phyloP scores from a whole-genome alignment of 768 basidiomycete species.

The Boletellus ananas region DNA sequence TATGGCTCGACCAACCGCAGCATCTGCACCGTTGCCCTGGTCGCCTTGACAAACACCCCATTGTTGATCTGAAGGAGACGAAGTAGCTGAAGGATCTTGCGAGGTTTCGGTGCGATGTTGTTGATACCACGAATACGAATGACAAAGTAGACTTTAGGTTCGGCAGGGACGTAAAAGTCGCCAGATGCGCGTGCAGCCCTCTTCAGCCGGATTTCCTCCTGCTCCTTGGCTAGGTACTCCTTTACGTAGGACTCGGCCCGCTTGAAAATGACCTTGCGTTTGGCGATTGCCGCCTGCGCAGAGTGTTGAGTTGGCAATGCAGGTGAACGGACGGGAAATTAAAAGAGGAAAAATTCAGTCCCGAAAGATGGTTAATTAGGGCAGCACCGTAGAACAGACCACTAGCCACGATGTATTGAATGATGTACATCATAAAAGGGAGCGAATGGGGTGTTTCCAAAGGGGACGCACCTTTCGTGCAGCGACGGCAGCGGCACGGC shows the following conservation, averaged over 20 bases:
- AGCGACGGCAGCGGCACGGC: conserved; percentile 73
- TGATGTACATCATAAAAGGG: conserved; percentile 72
- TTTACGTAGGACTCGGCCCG: conserved; percentile 97
- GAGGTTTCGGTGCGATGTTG: conserved; percentile 98
- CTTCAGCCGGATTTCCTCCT: conserved; percentile 94
- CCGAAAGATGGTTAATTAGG: conserved; percentile 84
- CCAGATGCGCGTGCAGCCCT: conserved; percentile 87
- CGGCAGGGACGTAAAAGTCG: conserved; percentile 96
- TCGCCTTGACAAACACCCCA: conserved; percentile 97
- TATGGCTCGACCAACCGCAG: conserved; percentile 96
- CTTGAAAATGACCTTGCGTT: conserved; percentile 98
- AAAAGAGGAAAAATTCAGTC: conserved; percentile 43
- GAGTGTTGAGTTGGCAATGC: conserved; percentile 12
- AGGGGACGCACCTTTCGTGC: conserved; percentile 77
- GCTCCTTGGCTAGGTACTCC: conserved; percentile 90
- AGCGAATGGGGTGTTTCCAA: conserved; percentile 15
- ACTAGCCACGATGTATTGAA: conserved; percentile 75
- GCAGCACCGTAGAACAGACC: conserved; percentile 59
- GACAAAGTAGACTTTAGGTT: conserved; percentile 97
- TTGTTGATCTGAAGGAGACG: conserved; percentile 99
- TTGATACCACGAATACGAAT: conserved; percentile 99
- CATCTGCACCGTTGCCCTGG: conserved; percentile 96
- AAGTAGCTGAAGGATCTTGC: conserved; percentile 98
- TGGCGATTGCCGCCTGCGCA: conserved; percentile 75
- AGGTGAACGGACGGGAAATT: not conserved